These are phyloP conservation scores for Microstegium vimineum DNA, from an alignment of 176 grass and related monocot species.

Conservation along the genomic window DNA sequence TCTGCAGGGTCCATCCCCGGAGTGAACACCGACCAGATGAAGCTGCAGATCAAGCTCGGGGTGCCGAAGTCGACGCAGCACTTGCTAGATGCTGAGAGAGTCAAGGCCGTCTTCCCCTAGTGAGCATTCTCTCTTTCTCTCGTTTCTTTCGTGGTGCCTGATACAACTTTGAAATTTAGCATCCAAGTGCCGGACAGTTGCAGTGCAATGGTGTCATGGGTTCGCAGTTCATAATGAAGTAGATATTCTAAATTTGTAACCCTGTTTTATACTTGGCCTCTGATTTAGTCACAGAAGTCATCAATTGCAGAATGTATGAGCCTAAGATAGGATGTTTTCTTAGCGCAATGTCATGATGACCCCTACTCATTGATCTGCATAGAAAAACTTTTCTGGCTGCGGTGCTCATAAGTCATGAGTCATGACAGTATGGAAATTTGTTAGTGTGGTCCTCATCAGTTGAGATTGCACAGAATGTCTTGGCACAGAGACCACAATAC, in stretches of 20 bases:
- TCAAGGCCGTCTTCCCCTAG: slow-evolving; percentile 95
- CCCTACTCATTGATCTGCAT: neutral
- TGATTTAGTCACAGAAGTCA: neutral
- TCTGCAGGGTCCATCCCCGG: slow-evolving; percentile 78
- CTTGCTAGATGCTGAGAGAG: slow-evolving; percentile 63
- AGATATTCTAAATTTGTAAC: neutral
- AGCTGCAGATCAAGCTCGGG: slow-evolving; percentile 91
- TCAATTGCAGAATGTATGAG: neutral
- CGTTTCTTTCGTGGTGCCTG: neutral
- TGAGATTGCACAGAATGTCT: neutral
- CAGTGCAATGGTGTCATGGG: neutral
- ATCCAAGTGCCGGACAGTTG: neutral
- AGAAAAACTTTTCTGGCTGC: neutral
- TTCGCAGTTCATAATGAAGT: slow-evolving; percentile 6
- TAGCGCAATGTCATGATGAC: neutral
- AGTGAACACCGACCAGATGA: slow-evolving; percentile 93
- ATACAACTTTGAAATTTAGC: slow-evolving; percentile 14
- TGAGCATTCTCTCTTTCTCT: slow-evolving; percentile 33
- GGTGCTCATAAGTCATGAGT: neutral
- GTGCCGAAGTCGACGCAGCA: slow-evolving; percentile 68
- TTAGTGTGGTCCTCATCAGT: neutral
- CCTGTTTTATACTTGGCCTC: neutral
- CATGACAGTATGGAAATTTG: neutral
- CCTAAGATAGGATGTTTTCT: neutral
- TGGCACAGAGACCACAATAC: neutral